Evolutionary conservation across 345 rosid genomes (phyloP), one percentile per base, ranked within the genome.

Genomic region (Citrus cavaleriei): DNA sequence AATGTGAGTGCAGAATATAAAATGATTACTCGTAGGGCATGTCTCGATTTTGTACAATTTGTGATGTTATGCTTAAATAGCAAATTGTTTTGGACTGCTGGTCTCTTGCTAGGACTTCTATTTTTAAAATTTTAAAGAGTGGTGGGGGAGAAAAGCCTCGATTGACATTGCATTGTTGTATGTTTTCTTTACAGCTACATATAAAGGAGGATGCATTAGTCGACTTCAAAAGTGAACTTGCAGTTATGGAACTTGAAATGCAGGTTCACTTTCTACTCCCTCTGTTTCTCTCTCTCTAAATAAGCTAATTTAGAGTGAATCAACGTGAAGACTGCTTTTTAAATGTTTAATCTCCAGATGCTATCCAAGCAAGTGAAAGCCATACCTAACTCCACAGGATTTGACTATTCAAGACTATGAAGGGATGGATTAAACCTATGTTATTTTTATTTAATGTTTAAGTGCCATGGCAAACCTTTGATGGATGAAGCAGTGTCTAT

Each of bases 151-250:
- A 37, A 42, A 4, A 71, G 21, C 18, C 58, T 25, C 6, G 49
- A 63, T 46, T 77, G 24, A 35, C 66, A 9, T 60, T 21, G 27
- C 75, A 27, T 42, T 76, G 27, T 21, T 28, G 1, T 79, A 75
- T 78, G 18, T 75, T 35, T 74, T 70, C 61, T 77, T 58, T 76
- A 59, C 90, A 95, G 97, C 85, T 95, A 24, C 80, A 80, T 54
- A 78, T 73, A 30, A 84, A 83, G 85, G 97, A 93, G 77, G 86
- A 85, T 71, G 90, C 90, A 27, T 75, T 95, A 79, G 74, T 83
- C 58, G 86, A 79, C 86, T 92, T 91, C 88, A 93, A 93, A 88
- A 84, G 88, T 5, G 95, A 93, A 68, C 92, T 95, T 83, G 95
- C 97, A 67, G 85, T 88, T 37, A 80, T 90, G 93, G 99, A 95